Percentiles rank a stretch among this genome's conserved stretches.
Conservation (phyloP, 805 yeast genomes). For the Candida coquimbonensis region DNA sequence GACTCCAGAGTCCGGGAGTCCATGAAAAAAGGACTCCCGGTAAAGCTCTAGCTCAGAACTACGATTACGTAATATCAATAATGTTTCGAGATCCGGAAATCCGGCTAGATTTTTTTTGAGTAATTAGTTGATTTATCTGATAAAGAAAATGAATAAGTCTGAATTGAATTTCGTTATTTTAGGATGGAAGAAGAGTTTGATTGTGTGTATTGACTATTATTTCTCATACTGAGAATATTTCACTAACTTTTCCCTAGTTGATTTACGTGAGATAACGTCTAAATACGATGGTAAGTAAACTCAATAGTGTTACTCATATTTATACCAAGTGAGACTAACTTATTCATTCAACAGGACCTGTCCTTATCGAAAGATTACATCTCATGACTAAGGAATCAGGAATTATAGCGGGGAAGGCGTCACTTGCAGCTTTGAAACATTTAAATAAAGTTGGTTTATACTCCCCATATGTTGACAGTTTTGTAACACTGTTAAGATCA, state of each 20-base stretch:
- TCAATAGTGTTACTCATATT: background rate
- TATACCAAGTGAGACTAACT: background rate
- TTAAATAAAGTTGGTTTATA: conserved; percentile 10
- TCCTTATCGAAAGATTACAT: conserved; percentile 16
- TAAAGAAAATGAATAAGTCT: background rate
- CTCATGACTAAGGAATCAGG: conserved; percentile 7
- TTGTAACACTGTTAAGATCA: conserved; percentile 5
- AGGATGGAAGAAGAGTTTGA: conserved; percentile 3
- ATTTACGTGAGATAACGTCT: conserved; percentile 1
- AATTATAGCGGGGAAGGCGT: conserved; percentile 7
- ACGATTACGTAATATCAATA: background rate
- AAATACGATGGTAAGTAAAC: conserved; percentile 5
- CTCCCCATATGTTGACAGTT: conserved; percentile 15
- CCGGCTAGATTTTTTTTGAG: background rate
- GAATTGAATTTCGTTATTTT: background rate
- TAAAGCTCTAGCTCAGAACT: background rate
- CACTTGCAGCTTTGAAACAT: conserved; percentile 15
- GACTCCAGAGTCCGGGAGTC: too few relatives aligned
- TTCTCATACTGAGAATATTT: too few relatives aligned
- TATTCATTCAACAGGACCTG: conserved; percentile 11
- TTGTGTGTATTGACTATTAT: background rate
- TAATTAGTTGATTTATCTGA: background rate
- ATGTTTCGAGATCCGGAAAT: background rate
- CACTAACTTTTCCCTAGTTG: background rate
- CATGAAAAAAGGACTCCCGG: too few relatives aligned